These are phyloP conservation scores for Boletus rubropictus DNA, from an alignment of 768 basidiomycete species.

Conservation along the genomic window DNA sequence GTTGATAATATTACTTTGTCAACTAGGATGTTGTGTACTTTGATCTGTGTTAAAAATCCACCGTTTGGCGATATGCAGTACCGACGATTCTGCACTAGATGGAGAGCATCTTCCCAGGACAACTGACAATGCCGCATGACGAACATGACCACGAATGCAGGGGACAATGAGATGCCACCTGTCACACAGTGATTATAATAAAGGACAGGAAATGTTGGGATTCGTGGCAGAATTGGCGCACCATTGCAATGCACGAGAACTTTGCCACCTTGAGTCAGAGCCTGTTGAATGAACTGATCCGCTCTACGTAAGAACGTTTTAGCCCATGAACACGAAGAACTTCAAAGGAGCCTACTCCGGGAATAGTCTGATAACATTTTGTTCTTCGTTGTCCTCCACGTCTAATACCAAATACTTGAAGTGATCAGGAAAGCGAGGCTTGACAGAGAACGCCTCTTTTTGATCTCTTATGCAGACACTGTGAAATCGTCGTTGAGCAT, in stretches of 20 bases:
- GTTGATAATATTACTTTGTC: not conserved
- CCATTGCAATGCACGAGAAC: conserved; percentile 91
- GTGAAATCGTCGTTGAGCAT: conserved; percentile 1
- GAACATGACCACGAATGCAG: conserved; percentile 89
- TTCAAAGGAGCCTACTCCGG: conserved; percentile 51
- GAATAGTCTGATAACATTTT: conserved; percentile 88
- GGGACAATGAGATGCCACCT: conserved; percentile 87
- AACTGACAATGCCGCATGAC: conserved; percentile 81
- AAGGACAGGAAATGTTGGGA: not conserved
- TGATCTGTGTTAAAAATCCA: conserved; percentile 88
- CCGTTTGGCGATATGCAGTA: conserved; percentile 93
- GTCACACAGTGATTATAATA: not conserved
- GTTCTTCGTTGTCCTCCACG: conserved; percentile 90
- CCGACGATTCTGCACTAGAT: conserved; percentile 81
- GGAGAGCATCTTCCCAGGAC: conserved; percentile 84
- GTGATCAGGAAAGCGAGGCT: conserved; percentile 74
- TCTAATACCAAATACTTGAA: conserved; percentile 79
- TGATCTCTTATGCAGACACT: conserved; percentile 87
- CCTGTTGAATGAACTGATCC: conserved; percentile 66
- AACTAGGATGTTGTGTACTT: conserved; percentile 42
- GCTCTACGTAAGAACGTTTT: conserved; percentile 42
- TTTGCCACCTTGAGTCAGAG: conserved; percentile 53
- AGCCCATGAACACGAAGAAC: not conserved
- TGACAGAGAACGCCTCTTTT: conserved; percentile 86
- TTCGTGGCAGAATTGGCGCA: conserved; percentile 26